Evolutionary conservation across 768 basidiomycete species (phyloP).

Genomic region (Serendipita indica): DNA sequence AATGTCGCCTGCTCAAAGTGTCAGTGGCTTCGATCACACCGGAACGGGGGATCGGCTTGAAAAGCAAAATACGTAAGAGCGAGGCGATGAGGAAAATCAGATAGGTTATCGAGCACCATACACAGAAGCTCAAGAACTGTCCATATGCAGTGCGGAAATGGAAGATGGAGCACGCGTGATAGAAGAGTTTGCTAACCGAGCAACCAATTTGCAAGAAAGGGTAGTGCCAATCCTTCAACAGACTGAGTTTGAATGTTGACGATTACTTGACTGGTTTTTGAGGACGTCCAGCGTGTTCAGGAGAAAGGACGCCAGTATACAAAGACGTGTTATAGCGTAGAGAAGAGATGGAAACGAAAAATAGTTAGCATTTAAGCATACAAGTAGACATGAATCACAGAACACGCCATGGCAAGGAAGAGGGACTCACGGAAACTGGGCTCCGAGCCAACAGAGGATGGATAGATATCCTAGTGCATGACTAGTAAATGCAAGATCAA

Average conservation of each 20-base stretch:
- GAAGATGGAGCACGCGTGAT: background rate
- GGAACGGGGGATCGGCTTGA: background rate
- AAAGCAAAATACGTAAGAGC: background rate
- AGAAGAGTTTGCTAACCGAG: slow-evolving; percentile 41
- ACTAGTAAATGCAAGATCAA: slow-evolving; percentile 11
- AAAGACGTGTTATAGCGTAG: background rate
- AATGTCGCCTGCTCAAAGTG: slow-evolving; percentile 52
- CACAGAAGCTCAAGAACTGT: background rate
- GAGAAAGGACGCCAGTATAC: background rate
- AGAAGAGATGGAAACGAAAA: background rate
- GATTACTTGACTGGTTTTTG: slow-evolving; percentile 61
- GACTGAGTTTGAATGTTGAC: slow-evolving; percentile 63
- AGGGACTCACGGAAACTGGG: slow-evolving; percentile 69
- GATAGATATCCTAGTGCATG: slow-evolving; percentile 45
- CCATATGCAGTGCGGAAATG: background rate
- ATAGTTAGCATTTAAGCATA: background rate
- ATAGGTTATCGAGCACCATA: background rate
- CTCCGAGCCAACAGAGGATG: slow-evolving; percentile 68
- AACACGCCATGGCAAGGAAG: slow-evolving; percentile 10
- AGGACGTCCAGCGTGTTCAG: background rate
- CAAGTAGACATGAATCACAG: no score
- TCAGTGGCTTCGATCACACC: background rate
- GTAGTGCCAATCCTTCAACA: slow-evolving; percentile 80
- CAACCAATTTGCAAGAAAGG: slow-evolving; percentile 89
- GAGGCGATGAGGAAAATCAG: background rate